phyloP scores from a whole-genome alignment of 2,329 filamentous ascomycete species.

The Emmonsiellopsis sp. region DNA sequence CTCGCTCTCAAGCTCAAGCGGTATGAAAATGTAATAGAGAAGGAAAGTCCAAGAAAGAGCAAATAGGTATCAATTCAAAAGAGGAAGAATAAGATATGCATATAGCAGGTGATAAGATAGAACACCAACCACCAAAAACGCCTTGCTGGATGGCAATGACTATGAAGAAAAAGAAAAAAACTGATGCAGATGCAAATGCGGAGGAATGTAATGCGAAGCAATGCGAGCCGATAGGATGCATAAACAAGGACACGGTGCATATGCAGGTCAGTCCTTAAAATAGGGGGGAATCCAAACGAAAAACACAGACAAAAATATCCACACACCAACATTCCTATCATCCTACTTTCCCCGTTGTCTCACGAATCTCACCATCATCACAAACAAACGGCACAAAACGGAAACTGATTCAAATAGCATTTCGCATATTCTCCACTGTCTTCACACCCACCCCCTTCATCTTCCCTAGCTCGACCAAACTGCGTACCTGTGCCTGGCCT shows the following conservation, averaged over 20 bases:
- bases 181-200: neutral
- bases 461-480: constrained; percentile 31
- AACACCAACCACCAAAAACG: neutral
- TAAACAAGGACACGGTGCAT: neutral
- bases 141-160: constrained; percentile 1
- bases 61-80: neutral
- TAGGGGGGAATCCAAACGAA: too few relatives aligned
- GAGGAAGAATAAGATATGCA: neutral
- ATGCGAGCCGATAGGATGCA: neutral
- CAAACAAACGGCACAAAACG: too few relatives aligned
- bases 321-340: constrained; percentile 11
- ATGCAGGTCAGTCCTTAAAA: neutral
- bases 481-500: constrained; percentile 22
- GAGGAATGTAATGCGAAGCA: neutral
- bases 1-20: too few relatives aligned
- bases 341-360: neutral
- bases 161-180: neutral
- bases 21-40: neutral
- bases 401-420: constrained; percentile 13
- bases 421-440: constrained; percentile 40
- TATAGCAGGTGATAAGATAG: neutral
- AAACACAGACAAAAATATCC: too few relatives aligned
- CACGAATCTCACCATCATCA: too few relatives aligned
- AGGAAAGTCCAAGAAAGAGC: neutral
- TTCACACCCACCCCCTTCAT: constrained; percentile 37